These are phyloP conservation scores for Stentor roeselii DNA, from an alignment of 73 alveolate genomes.

Conservation along the genomic window DNA sequence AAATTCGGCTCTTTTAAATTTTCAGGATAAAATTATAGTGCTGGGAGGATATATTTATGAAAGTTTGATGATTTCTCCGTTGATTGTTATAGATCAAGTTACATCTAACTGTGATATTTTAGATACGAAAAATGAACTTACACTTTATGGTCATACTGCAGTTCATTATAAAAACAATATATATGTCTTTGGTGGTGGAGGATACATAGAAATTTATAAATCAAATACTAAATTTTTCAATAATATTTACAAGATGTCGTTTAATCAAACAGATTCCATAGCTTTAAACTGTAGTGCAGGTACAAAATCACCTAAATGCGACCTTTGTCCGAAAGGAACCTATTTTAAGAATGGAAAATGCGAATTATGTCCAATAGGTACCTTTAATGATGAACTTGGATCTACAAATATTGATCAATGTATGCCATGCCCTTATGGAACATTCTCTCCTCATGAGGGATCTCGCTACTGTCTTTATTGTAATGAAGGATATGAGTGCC, in stretches of 20 bases:
- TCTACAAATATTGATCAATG: not conserved
- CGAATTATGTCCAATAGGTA: not conserved
- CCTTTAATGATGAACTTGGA: not conserved
- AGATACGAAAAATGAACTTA: not conserved
- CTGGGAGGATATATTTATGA: too few species aligned
- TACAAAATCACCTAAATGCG: not conserved
- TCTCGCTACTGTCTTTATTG: not conserved
- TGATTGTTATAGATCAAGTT: not conserved
- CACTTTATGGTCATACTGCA: not conserved
- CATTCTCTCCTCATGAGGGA: not conserved
- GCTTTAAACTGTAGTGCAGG: not conserved
- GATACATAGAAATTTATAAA: not conserved
- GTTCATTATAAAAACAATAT: not conserved
- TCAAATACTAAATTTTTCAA: too few species aligned
- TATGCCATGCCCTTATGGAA: not conserved
- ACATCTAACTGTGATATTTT: not conserved
- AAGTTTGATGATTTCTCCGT: not conserved
- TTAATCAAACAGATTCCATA: not conserved
- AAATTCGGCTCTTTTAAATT: not conserved
- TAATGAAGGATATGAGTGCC: not conserved
- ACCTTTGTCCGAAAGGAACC: not conserved
- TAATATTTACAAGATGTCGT: not conserved
- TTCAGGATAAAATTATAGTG: too few species aligned
- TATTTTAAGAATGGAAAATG: not conserved
- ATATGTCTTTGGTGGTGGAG: conserved; percentile 18